A percentile compares a stretch with the other conserved stretches of the same genome.
Evolutionary conservation across 768 basidiomycete genomes (phyloP).

Genomic region (Lactarius deliciosus): DNA sequence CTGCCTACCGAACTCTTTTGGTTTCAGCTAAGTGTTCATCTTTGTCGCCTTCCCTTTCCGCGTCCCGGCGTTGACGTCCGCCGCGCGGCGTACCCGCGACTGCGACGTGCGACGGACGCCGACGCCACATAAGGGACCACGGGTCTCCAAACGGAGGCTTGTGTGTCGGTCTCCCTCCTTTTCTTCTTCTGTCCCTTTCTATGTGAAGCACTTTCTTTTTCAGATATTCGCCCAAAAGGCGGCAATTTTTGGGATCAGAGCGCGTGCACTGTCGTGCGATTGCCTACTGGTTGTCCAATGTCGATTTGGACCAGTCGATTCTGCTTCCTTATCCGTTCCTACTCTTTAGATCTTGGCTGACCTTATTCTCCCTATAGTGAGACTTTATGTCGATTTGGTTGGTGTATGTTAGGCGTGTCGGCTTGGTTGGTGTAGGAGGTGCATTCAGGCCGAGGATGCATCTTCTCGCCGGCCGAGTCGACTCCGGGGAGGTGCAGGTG

Average conservation of each 20-base stretch:
- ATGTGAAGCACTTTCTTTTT: conserved; percentile 13
- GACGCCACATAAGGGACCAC: conserved; percentile 9
- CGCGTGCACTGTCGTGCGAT: too few relatives aligned
- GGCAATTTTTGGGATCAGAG: not conserved
- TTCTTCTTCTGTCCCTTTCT: not conserved
- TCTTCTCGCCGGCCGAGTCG: not conserved
- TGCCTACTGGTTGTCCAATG: not conserved
- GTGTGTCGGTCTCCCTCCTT: conserved; percentile 6
- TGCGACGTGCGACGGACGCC: conserved; percentile 15
- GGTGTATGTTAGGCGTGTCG: not conserved
- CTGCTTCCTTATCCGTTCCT: not conserved
- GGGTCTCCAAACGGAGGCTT: conserved; percentile 8
- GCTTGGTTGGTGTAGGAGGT: not conserved
- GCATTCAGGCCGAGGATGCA: conserved; percentile 14
- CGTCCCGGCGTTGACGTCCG: conserved; percentile 15
- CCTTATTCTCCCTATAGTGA: not conserved
- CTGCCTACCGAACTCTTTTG: not conserved
- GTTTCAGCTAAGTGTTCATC: conserved; percentile 18
- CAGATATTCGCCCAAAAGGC: not conserved
- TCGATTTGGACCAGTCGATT: not conserved
- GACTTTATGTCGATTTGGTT: not conserved
- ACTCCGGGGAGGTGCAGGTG: not conserved
- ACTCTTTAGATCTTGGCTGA: not conserved
- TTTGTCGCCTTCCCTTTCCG: conserved; percentile 1
- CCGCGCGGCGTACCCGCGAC: conserved; percentile 20